Conservation (phyloP, 2,329 filamentous ascomycete species). For the Pyricularia pennisetigena region DNA sequence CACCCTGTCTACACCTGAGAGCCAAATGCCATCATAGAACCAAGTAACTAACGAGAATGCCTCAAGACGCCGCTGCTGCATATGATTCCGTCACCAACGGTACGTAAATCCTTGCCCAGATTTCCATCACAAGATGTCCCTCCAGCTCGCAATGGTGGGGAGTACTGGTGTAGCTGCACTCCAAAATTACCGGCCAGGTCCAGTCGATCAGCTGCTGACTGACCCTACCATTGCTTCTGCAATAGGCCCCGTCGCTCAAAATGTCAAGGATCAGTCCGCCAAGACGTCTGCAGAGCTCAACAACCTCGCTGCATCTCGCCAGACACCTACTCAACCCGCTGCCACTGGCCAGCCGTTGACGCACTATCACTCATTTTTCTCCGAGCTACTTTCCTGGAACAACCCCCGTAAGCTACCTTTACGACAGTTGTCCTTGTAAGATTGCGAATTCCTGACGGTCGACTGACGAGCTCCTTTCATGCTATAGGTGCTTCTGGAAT, state of each 20-base stretch:
- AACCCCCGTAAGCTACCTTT: constrained; percentile 45
- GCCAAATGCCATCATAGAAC: background rate
- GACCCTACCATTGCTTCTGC: constrained; percentile 3
- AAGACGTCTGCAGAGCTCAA: constrained; percentile 47
- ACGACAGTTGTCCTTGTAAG: background rate
- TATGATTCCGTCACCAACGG: constrained; percentile 38
- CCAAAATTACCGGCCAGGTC: background rate
- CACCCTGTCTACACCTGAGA: background rate
- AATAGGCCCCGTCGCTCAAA: constrained; percentile 48
- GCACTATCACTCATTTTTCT: constrained; percentile 64
- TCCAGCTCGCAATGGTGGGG: background rate
- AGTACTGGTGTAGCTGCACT: background rate
- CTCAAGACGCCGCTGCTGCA: constrained; percentile 37
- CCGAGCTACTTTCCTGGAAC: constrained; percentile 59
- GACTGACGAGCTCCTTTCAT: constrained; percentile 14
- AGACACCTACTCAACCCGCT: constrained; percentile 40
- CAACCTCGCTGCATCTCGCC: constrained; percentile 47
- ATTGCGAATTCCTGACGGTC: background rate
- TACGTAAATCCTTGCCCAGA: constrained; percentile 16
- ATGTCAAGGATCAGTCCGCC: constrained; percentile 43
- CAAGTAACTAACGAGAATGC: constrained; percentile 17
- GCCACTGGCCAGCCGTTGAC: constrained; percentile 54
- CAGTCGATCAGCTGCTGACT: constrained; percentile 4
- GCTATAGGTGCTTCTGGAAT: constrained; percentile 51
- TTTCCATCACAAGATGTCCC: background rate